Base-by-base conservation (phyloP, 2,329 filamentous ascomycete species). In the Thelonectria blattea region DNA sequence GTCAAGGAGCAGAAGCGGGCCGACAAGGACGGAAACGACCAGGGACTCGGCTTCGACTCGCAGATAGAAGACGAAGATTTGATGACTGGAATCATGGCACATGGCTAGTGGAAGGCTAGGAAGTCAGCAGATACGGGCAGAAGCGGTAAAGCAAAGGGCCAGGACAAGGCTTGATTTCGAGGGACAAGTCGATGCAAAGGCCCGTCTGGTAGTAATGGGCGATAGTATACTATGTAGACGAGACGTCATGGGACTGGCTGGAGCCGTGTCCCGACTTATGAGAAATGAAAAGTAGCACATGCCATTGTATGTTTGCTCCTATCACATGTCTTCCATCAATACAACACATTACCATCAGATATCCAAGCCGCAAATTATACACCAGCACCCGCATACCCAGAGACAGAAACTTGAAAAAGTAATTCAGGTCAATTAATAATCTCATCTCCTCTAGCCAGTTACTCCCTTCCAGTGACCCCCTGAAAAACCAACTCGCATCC, bases 11-110 rank as follows among this genome's bases (percentile, higher is more conserved):
- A 81, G 67, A 81, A 78, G 67, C 76, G 78, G 18, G 61, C 65
- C 9, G 79, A 85, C 42, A 82, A 82, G 66, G 79, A 81, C 0
- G 71, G 71, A 2, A 71, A 73, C 17, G 72, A 74, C 52, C 68
- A 72, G 3, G 68, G 72, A 3, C 58, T 76, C 24, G 76, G 74
- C 42, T 85, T 84, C 60, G 79, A 83, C 24, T 71, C 75, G 12
- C 75, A 80, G 51, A 75, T 85, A 39, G 84, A 86, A 56, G 85
- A 88, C n/a, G 85, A 88, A 70, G 85, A 88, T 63, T 71, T 88
- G 22, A 88, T 88, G 85, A 81, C 79, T 12, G 84, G 79, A 17
- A 72, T 78, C 32, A 57, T 68, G 54, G 60, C 65, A 10, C 63
- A 68, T 48, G 61, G 62, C 49, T 68, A 37, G 48, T 39, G 49